Conservation (phyloP, 2,329 filamentous ascomycete genomes). For the Botrytis fragariae region DNA sequence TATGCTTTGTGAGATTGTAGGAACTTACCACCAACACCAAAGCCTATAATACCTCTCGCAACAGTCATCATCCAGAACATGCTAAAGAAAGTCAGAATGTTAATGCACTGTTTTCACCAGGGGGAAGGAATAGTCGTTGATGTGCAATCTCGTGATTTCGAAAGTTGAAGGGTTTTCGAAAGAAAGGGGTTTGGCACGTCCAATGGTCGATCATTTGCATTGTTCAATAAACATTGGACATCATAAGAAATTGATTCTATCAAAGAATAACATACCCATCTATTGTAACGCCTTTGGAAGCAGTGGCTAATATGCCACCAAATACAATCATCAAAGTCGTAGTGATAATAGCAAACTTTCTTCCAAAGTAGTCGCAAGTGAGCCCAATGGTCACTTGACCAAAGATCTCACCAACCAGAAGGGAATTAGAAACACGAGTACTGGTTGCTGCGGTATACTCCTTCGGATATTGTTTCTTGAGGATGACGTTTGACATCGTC, state of each 20-base stretch:
- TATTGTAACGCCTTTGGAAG: conserved; percentile 45
- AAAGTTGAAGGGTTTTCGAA: not conserved
- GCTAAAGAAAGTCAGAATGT: conserved; percentile 25
- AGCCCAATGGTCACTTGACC: conserved; percentile 44
- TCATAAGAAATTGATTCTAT: not conserved
- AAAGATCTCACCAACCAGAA: conserved; percentile 44
- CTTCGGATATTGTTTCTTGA: conserved; percentile 34
- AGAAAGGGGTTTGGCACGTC: not conserved
- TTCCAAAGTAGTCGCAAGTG: conserved; percentile 47
- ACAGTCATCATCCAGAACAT: conserved; percentile 55
- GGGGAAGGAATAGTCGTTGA: not conserved
- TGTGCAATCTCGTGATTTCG: not conserved
- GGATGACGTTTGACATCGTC: conserved; percentile 40
- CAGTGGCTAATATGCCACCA: conserved; percentile 45
- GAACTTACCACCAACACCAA: conserved; percentile 45
- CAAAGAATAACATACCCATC: conserved; percentile 31
- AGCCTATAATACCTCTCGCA: conserved; percentile 48
- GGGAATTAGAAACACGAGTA: conserved; percentile 43
- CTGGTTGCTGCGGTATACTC: conserved; percentile 36
- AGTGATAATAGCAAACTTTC: conserved; percentile 46
- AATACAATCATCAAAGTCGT: conserved; percentile 48
- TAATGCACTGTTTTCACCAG: not conserved
- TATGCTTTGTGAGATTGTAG: not conserved
- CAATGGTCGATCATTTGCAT: no score
- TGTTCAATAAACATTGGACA: not conserved